Base-by-base conservation (phyloP, 495 filamentous ascomycete genomes). In the Hapsidospora chrysogenum region DNA sequence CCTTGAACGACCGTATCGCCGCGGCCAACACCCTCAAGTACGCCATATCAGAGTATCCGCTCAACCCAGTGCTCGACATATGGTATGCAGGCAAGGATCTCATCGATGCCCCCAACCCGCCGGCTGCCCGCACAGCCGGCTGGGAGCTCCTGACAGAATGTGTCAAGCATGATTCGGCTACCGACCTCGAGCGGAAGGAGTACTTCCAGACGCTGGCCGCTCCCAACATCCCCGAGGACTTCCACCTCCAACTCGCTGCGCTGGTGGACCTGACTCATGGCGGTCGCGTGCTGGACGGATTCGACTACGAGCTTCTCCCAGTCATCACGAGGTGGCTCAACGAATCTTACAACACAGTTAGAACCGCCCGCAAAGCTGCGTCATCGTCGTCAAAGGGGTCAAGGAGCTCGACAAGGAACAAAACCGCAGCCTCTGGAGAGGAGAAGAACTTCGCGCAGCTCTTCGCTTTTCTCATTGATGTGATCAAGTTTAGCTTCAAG, bases 401-500 rank as follows among this genome's bases (percentile, higher is more conserved):
- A 15, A 39, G 23, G 31, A 45, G 35, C 31, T 17, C 39, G 6
- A 29, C 51, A 26, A 76, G 73, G 40, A 59, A 50, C 18, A 77
- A 73, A 41, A 48, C 55, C 0, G 49, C 60, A 16, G 51, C 53
- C 13, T 58, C 66, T 23, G 64, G 64, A 31, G 81, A 86, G 43
- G 81, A 83, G 41, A 68, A 65, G 30, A 72, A 70, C 43, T 57
- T 93, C 25, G 63, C 63, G 29, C 66, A 73, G 37, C 56, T 92
- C 5, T 80, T 92, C 45, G 61, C 69, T 31, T 80, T 85, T 31
- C 65, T 80, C 18, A 72, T 74, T n/a, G 74, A 85, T 46, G 58
- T 89, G 39, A 76, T 89, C 54, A 85, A 78, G 43, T 78, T 87
- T 55, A 87, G 85, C 53, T 78, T 77, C 50, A 80, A 76, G 39